Evolutionary conservation across 768 basidiomycete species (phyloP).

Genomic region (Ramaria rubella): DNA sequence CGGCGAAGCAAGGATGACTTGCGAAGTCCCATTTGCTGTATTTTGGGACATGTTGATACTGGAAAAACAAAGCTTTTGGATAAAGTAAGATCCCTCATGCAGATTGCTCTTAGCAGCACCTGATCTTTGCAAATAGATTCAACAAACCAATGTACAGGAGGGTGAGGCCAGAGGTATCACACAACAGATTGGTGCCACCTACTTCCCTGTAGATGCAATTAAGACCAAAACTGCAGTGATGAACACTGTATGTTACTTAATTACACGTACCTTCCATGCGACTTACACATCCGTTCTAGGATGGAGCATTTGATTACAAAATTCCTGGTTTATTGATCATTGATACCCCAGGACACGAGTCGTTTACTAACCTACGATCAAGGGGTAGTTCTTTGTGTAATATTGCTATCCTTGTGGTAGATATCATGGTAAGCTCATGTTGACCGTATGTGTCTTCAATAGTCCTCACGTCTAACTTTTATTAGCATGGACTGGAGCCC

Average conservation of each 20-base stretch:
- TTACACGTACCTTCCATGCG: neutral
- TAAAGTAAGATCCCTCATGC: constrained; percentile 54
- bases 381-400: constrained; percentile 97
- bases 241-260: constrained; percentile 54
- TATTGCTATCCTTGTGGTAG: constrained; percentile 97
- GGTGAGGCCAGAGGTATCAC: constrained; percentile 99
- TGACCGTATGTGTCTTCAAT: neutral
- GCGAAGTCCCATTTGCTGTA: constrained; percentile 97
- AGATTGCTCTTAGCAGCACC: neutral
- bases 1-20: constrained; percentile 84
- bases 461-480: constrained; percentile 1
- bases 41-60: constrained; percentile 98
- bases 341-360: constrained; percentile 99
- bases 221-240: constrained; percentile 88
- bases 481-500: constrained; percentile 91
- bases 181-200: constrained; percentile 98
- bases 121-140: constrained; percentile 54
- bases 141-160: constrained; percentile 99
- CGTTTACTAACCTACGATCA: constrained; percentile 92
- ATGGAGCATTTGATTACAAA: constrained; percentile 84
- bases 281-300: constrained; percentile 34
- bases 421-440: constrained; percentile 74
- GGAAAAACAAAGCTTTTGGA: constrained; percentile 98
- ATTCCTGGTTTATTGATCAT: constrained; percentile 94
- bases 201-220: constrained; percentile 96